These are phyloP conservation scores for Neurospora sp. DNA, from an alignment of 495 filamentous ascomycete species.

Conservation along the genomic window DNA sequence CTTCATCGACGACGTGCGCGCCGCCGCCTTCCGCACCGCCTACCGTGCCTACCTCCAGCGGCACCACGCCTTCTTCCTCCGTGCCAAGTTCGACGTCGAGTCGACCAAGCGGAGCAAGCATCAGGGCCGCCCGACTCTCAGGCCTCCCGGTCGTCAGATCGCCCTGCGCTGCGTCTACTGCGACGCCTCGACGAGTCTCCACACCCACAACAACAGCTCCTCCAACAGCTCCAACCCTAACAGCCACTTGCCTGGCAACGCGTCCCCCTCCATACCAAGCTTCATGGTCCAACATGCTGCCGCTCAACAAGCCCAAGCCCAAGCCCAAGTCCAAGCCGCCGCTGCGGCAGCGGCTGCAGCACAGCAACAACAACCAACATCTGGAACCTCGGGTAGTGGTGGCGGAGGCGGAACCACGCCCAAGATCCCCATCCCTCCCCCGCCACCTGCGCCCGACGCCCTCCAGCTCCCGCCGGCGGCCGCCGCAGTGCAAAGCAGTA, in stretches of 20 bases:
- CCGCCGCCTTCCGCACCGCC: slow-evolving; percentile 66
- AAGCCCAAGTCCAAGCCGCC: not conserved
- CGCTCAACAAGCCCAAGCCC: not conserved
- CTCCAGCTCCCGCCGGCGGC: slow-evolving; percentile 2
- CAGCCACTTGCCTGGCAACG: not conserved
- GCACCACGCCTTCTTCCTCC: slow-evolving; percentile 40
- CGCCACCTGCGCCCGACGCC: slow-evolving; percentile 4
- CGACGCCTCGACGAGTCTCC: slow-evolving; percentile 42
- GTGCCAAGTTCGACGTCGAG: slow-evolving; percentile 55
- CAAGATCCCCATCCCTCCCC: slow-evolving; percentile 7
- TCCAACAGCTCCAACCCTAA: not conserved
- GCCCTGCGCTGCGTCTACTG: slow-evolving; percentile 80
- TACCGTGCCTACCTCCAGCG: slow-evolving; percentile 76
- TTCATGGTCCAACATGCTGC: slow-evolving; percentile 6
- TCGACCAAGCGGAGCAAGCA: slow-evolving; percentile 48
- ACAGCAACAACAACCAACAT: not conserved
- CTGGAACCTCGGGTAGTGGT: not conserved
- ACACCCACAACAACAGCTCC: slow-evolving; percentile 21
- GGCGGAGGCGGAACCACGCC: not conserved
- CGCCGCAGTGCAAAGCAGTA: not conserved
- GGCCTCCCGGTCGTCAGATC: slow-evolving; percentile 62
- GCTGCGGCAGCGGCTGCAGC: not conserved
- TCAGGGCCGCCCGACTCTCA: slow-evolving; percentile 53
- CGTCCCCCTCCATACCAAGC: not conserved
- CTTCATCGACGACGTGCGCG: slow-evolving; percentile 70